Evolutionary conservation across 2,329 filamentous ascomycete species (phyloP).

Genomic region (Neopestalotiopsis sp.): DNA sequence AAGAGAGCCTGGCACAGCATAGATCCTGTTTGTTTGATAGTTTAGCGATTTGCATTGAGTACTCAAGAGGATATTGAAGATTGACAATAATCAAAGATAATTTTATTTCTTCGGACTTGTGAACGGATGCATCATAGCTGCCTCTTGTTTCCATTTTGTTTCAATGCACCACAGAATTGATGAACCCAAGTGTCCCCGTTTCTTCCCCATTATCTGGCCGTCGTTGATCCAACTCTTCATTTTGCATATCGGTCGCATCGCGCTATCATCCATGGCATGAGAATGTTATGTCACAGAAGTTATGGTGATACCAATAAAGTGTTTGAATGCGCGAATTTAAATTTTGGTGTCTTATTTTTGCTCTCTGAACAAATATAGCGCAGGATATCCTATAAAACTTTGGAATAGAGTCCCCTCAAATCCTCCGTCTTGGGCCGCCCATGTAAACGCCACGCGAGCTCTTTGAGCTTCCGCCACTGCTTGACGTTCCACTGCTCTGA

Average conservation of each 20-base stretch:
- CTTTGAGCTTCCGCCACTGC: neutral
- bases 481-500: neutral
- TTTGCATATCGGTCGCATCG: too few relatives aligned
- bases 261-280: neutral
- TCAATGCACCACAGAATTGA: too few relatives aligned
- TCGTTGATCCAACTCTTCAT: too few relatives aligned
- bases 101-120: neutral
- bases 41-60: conserved; percentile 1
- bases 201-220: too few relatives aligned
- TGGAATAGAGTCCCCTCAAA: neutral
- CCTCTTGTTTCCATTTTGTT: too few relatives aligned
- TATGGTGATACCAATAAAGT: too few relatives aligned
- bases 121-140: neutral
- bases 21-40: neutral
- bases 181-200: too few relatives aligned
- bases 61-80: neutral
- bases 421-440: neutral
- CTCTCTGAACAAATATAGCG: too few relatives aligned
- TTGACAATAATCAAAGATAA: neutral
- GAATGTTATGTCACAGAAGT: too few relatives aligned
- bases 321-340: too few relatives aligned
- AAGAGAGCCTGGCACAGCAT: conserved; percentile 19
- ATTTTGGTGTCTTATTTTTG: too few relatives aligned
- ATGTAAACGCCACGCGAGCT: neutral
- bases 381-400: neutral